Evolutionary conservation across 2,329 filamentous ascomycete genomes (phyloP).

Genomic region (Coccinonectria pachysandricola): DNA sequence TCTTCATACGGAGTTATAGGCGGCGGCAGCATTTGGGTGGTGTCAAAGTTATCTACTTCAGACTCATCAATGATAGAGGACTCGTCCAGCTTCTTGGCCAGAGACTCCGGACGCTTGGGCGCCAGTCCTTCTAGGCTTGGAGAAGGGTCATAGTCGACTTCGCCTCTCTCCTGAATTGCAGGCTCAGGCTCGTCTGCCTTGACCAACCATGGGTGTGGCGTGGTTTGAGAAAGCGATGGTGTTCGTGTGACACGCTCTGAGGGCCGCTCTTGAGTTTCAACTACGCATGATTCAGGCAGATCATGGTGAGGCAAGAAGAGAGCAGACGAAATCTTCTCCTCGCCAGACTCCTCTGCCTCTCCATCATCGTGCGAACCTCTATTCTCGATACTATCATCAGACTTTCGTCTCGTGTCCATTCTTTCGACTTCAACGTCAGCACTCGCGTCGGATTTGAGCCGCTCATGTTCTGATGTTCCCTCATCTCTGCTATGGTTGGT

Average conservation of each 20-base stretch:
- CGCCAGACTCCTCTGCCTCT: conserved; percentile 51
- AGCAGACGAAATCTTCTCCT: conserved; percentile 80
- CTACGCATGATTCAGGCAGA: conserved; percentile 26
- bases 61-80: conserved; percentile 32
- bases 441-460: conserved; percentile 13
- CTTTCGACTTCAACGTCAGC: conserved; percentile 17
- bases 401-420: conserved; percentile 24
- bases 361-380: conserved; percentile 29
- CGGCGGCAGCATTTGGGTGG: conserved; percentile 25
- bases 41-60: conserved; percentile 24
- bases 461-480: conserved; percentile 8
- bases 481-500: no score
- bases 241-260: conserved; percentile 36
- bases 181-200: conserved; percentile 43
- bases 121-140: conserved; percentile 21
- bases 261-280: conserved; percentile 22
- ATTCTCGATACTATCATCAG: conserved; percentile 27
- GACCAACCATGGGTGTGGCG: conserved; percentile 43
- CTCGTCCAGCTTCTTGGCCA: conserved; percentile 27
- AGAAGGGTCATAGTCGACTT: conserved; percentile 14
- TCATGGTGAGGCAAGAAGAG: conserved; percentile 71
- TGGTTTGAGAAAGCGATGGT: conserved; percentile 31
- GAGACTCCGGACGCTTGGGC: conserved; percentile 21
- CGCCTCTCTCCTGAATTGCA: conserved; percentile 14
- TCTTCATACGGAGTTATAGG: conserved; percentile 35